A percentile compares a stretch with the other conserved stretches of the same genome.
These are phyloP conservation scores for Tubosaeta sp. DNA, from an alignment of 768 basidiomycete genomes.

Conservation along the genomic window DNA sequence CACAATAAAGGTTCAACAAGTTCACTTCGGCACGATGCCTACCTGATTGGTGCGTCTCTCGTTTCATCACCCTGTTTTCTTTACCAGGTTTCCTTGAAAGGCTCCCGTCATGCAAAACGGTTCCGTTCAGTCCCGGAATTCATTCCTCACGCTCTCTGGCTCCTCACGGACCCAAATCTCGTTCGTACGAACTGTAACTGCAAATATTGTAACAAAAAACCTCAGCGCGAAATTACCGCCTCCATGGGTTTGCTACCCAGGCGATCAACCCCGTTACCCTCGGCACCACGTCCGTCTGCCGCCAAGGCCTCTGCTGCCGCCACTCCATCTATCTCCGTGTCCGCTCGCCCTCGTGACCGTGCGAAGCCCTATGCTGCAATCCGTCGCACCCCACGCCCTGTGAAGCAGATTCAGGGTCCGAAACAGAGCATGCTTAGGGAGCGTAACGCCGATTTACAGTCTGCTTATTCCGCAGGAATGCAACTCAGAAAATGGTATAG, in stretches of 20 bases:
- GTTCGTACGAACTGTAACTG: conserved; percentile 56
- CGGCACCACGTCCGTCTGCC: conserved; percentile 16
- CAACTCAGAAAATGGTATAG: conserved; percentile 59
- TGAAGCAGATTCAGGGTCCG: conserved; percentile 33
- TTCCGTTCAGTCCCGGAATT: conserved; percentile 87
- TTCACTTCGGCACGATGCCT: conserved; percentile 67
- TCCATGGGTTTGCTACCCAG: conserved; percentile 44
- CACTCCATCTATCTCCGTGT: conserved; percentile 17
- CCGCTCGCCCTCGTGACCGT: conserved; percentile 20
- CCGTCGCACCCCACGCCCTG: conserved; percentile 35
- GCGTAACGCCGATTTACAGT: conserved; percentile 60
- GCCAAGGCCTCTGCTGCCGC: conserved; percentile 5
- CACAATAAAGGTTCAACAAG: conserved; percentile 62
- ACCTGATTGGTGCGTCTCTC: conserved; percentile 61
- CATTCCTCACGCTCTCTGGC: conserved; percentile 79
- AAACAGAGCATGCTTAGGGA: conserved; percentile 55
- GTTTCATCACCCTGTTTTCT: neutral
- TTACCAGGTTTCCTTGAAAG: conserved; percentile 12
- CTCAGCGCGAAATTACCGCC: conserved; percentile 67
- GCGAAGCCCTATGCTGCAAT: conserved; percentile 39
- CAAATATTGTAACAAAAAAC: conserved; percentile 71
- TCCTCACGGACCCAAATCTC: conserved; percentile 50
- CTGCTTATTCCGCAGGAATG: conserved; percentile 44
- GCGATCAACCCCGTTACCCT: conserved; percentile 31
- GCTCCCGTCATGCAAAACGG: conserved; percentile 41